Conservation (phyloP, 1,284 basidiomycete genomes). For the Cystobasidiaceae sp. region DNA sequence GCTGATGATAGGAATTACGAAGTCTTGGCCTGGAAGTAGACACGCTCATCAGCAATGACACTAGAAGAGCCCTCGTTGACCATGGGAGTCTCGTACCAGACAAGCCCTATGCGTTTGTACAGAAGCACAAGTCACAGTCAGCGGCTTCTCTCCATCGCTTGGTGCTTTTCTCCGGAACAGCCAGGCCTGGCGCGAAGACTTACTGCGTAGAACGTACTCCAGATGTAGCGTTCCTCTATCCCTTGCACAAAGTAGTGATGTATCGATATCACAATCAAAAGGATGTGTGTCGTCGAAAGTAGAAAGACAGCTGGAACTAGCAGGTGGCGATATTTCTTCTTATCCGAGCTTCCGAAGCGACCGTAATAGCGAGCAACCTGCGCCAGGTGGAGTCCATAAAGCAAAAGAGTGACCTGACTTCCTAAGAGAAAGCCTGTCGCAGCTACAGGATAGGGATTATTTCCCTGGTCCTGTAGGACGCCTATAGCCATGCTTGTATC, state of each 20-base stretch:
- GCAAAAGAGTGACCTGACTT: constrained; percentile 4
- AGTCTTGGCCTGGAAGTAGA: constrained; percentile 6
- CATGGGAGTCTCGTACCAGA: neutral
- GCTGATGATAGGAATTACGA: constrained; percentile 22
- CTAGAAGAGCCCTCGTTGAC: neutral
- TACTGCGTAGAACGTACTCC: constrained; percentile 21
- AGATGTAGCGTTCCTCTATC: neutral
- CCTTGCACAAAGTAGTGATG: constrained; percentile 28
- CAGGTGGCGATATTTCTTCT: constrained; percentile 3
- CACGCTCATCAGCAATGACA: neutral
- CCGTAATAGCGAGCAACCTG: constrained; percentile 21
- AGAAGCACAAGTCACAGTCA: neutral
- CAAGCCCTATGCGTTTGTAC: neutral
- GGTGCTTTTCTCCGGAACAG: neutral
- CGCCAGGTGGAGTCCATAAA: constrained; percentile 19
- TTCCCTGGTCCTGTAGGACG: constrained; percentile 1
- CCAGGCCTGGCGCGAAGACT: neutral
- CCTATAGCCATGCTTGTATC: neutral
- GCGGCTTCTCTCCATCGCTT: neutral
- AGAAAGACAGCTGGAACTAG: constrained; percentile 20
- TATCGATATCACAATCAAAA: neutral
- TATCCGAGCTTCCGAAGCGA: constrained; percentile 21
- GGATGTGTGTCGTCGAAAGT: constrained; percentile 12
- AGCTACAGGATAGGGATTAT: constrained; percentile 31
- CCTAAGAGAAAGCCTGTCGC: constrained; percentile 26